phyloP scores from a whole-genome alignment of 176 grass and related monocot species.

The Phragmites australis region DNA sequence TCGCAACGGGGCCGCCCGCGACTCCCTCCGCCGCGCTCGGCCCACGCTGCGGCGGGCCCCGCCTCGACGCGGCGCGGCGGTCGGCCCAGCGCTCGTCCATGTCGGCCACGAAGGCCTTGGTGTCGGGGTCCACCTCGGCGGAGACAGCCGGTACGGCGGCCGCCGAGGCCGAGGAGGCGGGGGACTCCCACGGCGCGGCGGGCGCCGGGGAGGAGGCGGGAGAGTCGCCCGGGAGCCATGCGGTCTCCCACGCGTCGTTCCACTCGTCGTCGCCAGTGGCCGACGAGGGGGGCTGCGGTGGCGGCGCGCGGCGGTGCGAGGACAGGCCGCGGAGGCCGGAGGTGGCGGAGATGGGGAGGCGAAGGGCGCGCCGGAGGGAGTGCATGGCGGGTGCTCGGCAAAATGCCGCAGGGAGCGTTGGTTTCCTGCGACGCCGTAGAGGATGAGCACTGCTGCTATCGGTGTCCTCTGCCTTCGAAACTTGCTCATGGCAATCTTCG shows the following conservation, averaged over 20 bases:
- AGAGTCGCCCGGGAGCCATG: conserved; percentile 85
- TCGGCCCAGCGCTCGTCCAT: conserved; percentile 92
- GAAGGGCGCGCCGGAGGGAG: conserved; percentile 48
- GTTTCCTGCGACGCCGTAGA: neutral
- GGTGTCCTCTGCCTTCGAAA: too few species aligned
- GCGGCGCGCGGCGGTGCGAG: conserved; percentile 17
- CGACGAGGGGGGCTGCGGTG: neutral
- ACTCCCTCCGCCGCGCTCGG: conserved; percentile 31
- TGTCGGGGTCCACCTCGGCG: conserved; percentile 73
- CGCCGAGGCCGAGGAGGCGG: conserved; percentile 1
- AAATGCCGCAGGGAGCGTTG: conserved; percentile 44
- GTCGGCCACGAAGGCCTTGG: conserved; percentile 85
- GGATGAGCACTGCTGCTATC: neutral
- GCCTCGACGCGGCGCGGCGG: conserved; percentile 46
- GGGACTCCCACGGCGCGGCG: conserved; percentile 66
- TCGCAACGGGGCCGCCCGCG: conserved; percentile 26
- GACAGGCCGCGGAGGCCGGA: conserved; percentile 29
- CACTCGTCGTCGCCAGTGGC: conserved; percentile 73
- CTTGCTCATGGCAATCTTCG: too few species aligned
- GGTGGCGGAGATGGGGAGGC: neutral
- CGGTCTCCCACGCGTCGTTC: conserved; percentile 98
- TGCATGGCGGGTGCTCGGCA: conserved; percentile 67
- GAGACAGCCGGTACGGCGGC: conserved; percentile 17
- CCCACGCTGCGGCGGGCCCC: conserved; percentile 19
- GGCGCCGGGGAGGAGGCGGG: conserved; percentile 48